These are phyloP conservation scores for Tetrapisispora nanseiensis DNA, from an alignment of 805 yeast genomes.

Conservation along the genomic window DNA sequence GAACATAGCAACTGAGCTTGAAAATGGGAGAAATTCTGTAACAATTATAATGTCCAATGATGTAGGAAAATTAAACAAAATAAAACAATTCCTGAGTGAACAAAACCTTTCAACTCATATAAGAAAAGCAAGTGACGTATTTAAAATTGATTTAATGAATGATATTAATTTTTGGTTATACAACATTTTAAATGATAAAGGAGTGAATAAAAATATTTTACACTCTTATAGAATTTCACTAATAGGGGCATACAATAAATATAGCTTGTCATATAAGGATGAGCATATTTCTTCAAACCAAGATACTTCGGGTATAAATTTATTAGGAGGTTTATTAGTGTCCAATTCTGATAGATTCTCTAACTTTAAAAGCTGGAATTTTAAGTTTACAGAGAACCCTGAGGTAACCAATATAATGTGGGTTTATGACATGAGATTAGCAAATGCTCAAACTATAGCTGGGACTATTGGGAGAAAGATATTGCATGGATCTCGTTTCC, in stretches of 20 bases:
- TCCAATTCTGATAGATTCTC: conserved; percentile 18
- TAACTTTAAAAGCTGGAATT: conserved; percentile 22
- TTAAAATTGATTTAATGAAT: conserved; percentile 17
- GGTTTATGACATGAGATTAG: conserved; percentile 17
- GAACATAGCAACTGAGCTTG: conserved; percentile 13
- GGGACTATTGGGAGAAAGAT: conserved; percentile 16
- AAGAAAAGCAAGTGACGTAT: conserved; percentile 17
- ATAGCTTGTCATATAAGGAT: conserved; percentile 9
- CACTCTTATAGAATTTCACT: conserved; percentile 17
- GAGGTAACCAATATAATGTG: conserved; percentile 10
- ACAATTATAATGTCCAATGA: conserved; percentile 16
- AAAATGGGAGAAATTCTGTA: conserved; percentile 13
- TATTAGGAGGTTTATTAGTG: conserved; percentile 24
- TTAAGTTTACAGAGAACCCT: conserved; percentile 11
- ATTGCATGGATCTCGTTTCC: conserved; percentile 34
- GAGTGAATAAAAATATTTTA: too few relatives aligned
- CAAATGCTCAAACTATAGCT: conserved; percentile 9
- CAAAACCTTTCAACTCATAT: conserved; percentile 18
- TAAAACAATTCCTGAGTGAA: conserved; percentile 12
- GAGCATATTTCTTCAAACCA: conserved; percentile 7
- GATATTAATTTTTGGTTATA: conserved; percentile 21
- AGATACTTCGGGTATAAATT: conserved; percentile 14
- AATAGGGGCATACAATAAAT: conserved; percentile 19
- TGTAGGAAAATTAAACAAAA: conserved; percentile 9
- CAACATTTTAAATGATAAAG: too few relatives aligned